Evolutionary conservation across 139 green algal species (phyloP).

Genomic region (Chlorella sp.): DNA sequence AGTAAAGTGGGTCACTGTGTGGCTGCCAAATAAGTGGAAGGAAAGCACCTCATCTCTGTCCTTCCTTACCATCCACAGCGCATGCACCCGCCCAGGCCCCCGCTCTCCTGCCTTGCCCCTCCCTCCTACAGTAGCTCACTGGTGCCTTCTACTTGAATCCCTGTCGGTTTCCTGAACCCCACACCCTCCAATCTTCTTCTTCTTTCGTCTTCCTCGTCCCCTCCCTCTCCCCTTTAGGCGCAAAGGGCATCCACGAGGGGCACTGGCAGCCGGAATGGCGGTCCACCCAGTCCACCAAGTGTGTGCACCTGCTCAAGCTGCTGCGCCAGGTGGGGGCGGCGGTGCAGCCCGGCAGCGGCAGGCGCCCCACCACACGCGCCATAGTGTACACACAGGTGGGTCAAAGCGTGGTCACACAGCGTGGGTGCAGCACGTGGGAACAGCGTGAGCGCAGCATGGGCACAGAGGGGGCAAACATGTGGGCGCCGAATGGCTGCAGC

Average conservation of each 20-base stretch:
- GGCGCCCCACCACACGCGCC: conserved; percentile 60
- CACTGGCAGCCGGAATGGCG: conserved; percentile 82
- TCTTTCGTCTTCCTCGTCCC: no score
- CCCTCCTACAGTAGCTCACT: no score
- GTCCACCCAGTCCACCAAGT: conserved; percentile 74
- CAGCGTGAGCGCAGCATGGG: no score
- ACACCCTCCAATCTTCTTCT: no score
- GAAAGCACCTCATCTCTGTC: no score
- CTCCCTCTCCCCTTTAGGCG: not conserved
- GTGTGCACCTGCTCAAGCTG: conserved; percentile 73
- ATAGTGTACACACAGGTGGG: conserved; percentile 91
- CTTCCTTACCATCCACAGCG: no score
- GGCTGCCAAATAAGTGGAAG: no score
- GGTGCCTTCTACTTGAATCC: no score
- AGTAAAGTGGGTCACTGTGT: no score
- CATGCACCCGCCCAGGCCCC: no score
- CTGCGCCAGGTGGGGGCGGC: conserved; percentile 65
- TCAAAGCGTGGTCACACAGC: not conserved
- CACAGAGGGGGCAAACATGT: not conserved
- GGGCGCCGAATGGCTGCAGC: not conserved
- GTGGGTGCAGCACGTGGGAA: not conserved
- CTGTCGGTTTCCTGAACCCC: no score
- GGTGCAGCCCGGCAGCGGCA: not conserved
- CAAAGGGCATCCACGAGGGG: conserved; percentile 50
- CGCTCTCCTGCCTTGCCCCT: no score